Conservation (phyloP, 169 alveolate species). For the Cryptosporidium canis region DNA sequence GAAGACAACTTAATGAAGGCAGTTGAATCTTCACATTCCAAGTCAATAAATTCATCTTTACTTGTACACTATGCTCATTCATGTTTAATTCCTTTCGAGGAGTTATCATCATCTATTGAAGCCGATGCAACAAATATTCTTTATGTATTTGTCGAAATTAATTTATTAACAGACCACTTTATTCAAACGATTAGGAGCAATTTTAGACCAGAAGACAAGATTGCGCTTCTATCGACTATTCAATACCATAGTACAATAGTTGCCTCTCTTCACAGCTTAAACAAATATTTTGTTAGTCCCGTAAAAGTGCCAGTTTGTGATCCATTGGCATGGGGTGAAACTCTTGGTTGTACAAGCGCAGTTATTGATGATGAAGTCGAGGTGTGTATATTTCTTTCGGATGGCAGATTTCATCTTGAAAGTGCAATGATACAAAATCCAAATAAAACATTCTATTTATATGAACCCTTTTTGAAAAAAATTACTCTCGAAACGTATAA, state of each 20-base stretch:
- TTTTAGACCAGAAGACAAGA: constrained; percentile 77
- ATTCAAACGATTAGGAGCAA: constrained; percentile 83
- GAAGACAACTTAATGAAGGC: constrained; percentile 88
- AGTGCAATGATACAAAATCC: constrained; percentile 98
- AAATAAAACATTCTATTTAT: constrained; percentile 87
- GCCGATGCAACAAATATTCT: constrained; percentile 82
- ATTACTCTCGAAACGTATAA: constrained; percentile 90
- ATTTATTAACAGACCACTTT: constrained; percentile 88
- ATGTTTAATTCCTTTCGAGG: constrained; percentile 95
- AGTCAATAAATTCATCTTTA: constrained; percentile 90
- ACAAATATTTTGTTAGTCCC: constrained; percentile 75
- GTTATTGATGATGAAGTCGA: constrained; percentile 74
- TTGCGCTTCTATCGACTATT: constrained; percentile 91
- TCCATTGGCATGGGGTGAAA: constrained; percentile 98
- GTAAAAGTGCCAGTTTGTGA: constrained; percentile 89
- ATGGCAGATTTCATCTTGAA: constrained; percentile 99
- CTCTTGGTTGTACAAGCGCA: constrained; percentile 81
- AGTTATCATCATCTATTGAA: constrained; percentile 56
- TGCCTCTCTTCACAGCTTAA: constrained; percentile 43
- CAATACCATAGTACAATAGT: constrained; percentile 83
- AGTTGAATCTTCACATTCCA: constrained; percentile 2
- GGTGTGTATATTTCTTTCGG: constrained; percentile 92
- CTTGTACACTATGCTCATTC: constrained; percentile 98
- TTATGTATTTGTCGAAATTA: constrained; percentile 96
- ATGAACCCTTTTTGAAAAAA: constrained; percentile 92